These are phyloP conservation scores for Microthlaspi erraticum DNA, from an alignment of 345 rosid genomes.

Conservation along the genomic window DNA sequence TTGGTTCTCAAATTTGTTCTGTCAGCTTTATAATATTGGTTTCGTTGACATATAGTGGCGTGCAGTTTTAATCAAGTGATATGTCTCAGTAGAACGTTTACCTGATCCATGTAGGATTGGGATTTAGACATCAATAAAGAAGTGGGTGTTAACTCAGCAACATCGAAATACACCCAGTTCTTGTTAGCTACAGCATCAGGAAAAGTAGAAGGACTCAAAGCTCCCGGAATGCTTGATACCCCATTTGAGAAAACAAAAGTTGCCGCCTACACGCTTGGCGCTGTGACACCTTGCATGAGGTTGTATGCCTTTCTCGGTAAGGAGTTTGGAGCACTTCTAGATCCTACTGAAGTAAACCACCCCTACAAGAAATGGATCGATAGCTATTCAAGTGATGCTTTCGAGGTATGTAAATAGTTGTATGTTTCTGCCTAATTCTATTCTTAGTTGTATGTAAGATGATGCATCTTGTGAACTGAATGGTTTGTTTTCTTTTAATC, in stretches of 20 bases:
- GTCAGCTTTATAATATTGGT: not conserved
- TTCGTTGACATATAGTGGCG: slow-evolving; percentile 5
- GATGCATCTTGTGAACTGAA: slow-evolving; percentile 20
- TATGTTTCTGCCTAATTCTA: slow-evolving; percentile 23
- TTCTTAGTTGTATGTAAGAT: slow-evolving; percentile 24
- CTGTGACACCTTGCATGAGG: slow-evolving; percentile 97
- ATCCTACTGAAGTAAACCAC: slow-evolving; percentile 55
- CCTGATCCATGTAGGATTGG: slow-evolving; percentile 72
- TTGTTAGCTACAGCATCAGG: slow-evolving; percentile 97
- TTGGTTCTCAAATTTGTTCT: not conserved
- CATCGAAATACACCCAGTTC: slow-evolving; percentile 80
- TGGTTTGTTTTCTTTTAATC: slow-evolving; percentile 48
- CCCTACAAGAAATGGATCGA: slow-evolving; percentile 93
- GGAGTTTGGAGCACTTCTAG: slow-evolving; percentile 64
- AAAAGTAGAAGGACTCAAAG: slow-evolving; percentile 88
- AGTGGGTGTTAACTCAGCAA: slow-evolving; percentile 61
- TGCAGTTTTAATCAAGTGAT: slow-evolving; percentile 1
- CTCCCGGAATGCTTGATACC: slow-evolving; percentile 91
- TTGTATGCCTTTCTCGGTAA: slow-evolving; percentile 83
- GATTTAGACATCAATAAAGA: slow-evolving; percentile 64
- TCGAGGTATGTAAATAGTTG: slow-evolving; percentile 61
- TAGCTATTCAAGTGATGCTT: slow-evolving; percentile 70
- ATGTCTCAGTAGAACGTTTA: slow-evolving; percentile 6
- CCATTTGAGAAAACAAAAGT: slow-evolving; percentile 97
- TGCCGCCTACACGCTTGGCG: slow-evolving; percentile 96